Percentiles rank a stretch among this genome's conserved stretches.
Conservation (phyloP, 176 grass and related monocot species). For the Guadua angustifolia region DNA sequence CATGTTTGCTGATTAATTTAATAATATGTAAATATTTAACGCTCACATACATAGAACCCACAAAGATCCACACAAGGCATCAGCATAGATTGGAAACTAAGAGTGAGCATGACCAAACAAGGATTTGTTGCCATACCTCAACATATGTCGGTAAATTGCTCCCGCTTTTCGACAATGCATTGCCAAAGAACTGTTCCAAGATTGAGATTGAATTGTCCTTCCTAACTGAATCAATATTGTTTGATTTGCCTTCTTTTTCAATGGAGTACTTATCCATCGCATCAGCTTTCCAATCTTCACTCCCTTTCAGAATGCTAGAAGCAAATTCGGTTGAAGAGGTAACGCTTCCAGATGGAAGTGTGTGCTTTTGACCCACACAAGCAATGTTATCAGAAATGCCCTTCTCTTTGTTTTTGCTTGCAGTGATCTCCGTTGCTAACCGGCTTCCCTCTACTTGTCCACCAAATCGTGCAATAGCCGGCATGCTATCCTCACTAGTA, state of each 20-base stretch:
- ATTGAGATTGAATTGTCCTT: constrained; percentile 67
- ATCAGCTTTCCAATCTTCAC: constrained; percentile 57
- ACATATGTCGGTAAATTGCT: constrained; percentile 49
- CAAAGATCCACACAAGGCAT: background rate
- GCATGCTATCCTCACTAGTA: constrained; percentile 40
- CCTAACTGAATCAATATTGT: constrained; percentile 46
- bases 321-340: constrained; percentile 43
- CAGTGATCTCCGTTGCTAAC: constrained; percentile 28
- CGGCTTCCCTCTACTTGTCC: constrained; percentile 51
- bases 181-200: constrained; percentile 87
- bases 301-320: constrained; percentile 54
- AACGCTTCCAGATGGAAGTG: constrained; percentile 29
- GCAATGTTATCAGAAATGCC: constrained; percentile 39
- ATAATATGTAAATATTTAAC: constrained; percentile 30
- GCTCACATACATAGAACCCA: background rate
- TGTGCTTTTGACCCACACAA: constrained; percentile 34
- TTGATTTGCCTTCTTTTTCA: constrained; percentile 53
- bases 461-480: constrained; percentile 15
- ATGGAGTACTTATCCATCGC: constrained; percentile 58
- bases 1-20: background rate
- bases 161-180: constrained; percentile 60
- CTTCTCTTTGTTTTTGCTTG: constrained; percentile 52
- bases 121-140: constrained; percentile 44
- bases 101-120: constrained; percentile 30
- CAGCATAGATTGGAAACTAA: constrained; percentile 15